phyloP scores from a whole-genome alignment of 768 basidiomycete genomes.

The Pholiota molesta region DNA sequence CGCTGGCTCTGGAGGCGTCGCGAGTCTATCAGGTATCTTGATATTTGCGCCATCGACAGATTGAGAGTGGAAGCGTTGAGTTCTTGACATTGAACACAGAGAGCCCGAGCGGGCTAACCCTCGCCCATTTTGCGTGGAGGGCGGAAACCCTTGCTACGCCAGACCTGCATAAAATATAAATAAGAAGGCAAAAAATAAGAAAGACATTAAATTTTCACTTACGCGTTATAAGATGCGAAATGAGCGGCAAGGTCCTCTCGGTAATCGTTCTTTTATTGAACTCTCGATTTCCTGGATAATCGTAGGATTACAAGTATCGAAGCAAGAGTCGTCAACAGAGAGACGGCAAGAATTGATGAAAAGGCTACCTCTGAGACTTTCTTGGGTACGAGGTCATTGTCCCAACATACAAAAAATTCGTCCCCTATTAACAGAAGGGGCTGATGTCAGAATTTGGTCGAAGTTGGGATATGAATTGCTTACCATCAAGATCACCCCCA shows the following conservation, averaged over 20 bases:
- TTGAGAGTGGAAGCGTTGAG: constrained; percentile 73
- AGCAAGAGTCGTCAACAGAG: background rate
- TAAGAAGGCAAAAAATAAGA: background rate
- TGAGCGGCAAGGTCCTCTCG: constrained; percentile 63
- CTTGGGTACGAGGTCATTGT: constrained; percentile 59
- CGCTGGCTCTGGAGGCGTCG: constrained; percentile 48
- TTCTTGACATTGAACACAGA: constrained; percentile 69
- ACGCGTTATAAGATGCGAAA: constrained; percentile 70
- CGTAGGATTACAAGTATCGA: constrained; percentile 53
- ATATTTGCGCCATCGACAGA: constrained; percentile 68
- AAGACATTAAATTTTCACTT: constrained; percentile 20
- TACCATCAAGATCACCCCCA: constrained; percentile 66
- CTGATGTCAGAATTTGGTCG: background rate
- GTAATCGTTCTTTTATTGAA: constrained; percentile 48
- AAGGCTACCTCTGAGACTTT: constrained; percentile 52
- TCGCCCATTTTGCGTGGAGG: constrained; percentile 64
- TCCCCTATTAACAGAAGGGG: constrained; percentile 43
- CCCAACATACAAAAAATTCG: constrained; percentile 73
- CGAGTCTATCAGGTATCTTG: constrained; percentile 58
- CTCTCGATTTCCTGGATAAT: constrained; percentile 68
- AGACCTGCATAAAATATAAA: constrained; percentile 37
- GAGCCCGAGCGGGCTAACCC: constrained; percentile 56
- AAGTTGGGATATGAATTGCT: background rate
- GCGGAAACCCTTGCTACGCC: constrained; percentile 59
- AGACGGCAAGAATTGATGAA: background rate